These are phyloP conservation scores for Cercophora scortea DNA, from an alignment of 495 filamentous ascomycete species.

Conservation along the genomic window DNA sequence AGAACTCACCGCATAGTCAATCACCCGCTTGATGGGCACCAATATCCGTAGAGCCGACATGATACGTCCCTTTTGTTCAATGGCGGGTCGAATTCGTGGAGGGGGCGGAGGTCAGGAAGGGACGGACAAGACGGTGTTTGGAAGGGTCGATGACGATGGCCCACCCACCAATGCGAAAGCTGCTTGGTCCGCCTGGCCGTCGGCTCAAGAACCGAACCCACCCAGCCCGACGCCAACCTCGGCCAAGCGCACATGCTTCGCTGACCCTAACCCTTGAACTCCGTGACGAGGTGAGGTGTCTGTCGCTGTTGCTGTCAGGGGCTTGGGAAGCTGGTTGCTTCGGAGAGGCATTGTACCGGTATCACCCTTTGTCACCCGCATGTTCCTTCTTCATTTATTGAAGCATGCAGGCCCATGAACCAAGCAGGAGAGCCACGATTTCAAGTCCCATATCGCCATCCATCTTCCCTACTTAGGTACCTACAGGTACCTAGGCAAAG, in stretches of 20 bases:
- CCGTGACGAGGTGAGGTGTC: too few relatives aligned
- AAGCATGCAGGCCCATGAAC: too few relatives aligned
- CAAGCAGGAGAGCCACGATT: too few relatives aligned
- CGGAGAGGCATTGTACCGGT: too few relatives aligned
- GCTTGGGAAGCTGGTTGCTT: too few relatives aligned
- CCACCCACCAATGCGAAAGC: background rate
- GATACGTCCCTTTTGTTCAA: constrained; percentile 16
- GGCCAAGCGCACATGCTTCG: constrained; percentile 13
- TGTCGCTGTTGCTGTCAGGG: too few relatives aligned
- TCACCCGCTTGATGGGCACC: constrained; percentile 94
- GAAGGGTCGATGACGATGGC: constrained; percentile 10
- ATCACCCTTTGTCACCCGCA: too few relatives aligned
- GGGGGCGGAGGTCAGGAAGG: background rate
- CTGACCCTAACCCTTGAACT: too few relatives aligned
- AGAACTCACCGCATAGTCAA: constrained; percentile 87
- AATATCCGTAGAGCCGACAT: constrained; percentile 90
- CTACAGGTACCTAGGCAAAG: too few relatives aligned
- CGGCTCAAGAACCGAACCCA: constrained; percentile 3
- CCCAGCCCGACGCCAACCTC: constrained; percentile 32
- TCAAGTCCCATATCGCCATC: too few relatives aligned
- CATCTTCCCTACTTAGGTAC: too few relatives aligned
- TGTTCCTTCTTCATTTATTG: too few relatives aligned
- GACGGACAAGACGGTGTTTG: constrained; percentile 2
- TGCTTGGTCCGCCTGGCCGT: background rate
- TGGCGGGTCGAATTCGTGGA: constrained; percentile 9